These are phyloP conservation scores for Ailanthus altissimus DNA, from an alignment of 345 rosid genomes.

Conservation along the genomic window DNA sequence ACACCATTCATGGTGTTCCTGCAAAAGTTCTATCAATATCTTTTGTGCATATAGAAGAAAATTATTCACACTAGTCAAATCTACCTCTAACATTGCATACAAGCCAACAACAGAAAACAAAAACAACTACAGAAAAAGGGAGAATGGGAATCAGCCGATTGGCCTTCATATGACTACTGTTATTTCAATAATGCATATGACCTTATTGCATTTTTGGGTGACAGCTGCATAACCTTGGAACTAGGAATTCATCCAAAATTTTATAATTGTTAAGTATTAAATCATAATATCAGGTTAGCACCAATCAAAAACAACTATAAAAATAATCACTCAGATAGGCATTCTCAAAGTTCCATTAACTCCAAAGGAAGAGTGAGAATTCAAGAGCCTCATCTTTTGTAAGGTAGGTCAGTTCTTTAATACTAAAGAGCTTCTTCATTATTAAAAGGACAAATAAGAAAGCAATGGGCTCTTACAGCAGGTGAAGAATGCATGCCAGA, in stretches of 20 bases:
- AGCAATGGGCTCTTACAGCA: constrained; percentile 48
- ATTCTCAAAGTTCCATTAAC: background rate
- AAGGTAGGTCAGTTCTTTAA: background rate
- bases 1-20: background rate
- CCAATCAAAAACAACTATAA: background rate
- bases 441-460: background rate
- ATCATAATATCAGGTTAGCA: background rate
- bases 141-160: background rate
- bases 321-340: background rate
- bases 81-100: background rate
- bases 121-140: background rate
- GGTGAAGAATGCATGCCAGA: constrained; percentile 69
- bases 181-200: background rate
- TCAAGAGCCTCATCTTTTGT: background rate
- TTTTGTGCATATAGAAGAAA: background rate
- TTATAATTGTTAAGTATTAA: background rate
- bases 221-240: background rate
- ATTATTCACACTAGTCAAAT: background rate
- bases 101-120: background rate
- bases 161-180: background rate
- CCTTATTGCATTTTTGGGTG: background rate
- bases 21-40: background rate
- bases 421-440: constrained; percentile 3
- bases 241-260: background rate
- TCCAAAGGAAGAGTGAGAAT: constrained; percentile 1